Evolutionary conservation across 768 basidiomycete species (phyloP).

Genomic region (Boletus reticulatus): DNA sequence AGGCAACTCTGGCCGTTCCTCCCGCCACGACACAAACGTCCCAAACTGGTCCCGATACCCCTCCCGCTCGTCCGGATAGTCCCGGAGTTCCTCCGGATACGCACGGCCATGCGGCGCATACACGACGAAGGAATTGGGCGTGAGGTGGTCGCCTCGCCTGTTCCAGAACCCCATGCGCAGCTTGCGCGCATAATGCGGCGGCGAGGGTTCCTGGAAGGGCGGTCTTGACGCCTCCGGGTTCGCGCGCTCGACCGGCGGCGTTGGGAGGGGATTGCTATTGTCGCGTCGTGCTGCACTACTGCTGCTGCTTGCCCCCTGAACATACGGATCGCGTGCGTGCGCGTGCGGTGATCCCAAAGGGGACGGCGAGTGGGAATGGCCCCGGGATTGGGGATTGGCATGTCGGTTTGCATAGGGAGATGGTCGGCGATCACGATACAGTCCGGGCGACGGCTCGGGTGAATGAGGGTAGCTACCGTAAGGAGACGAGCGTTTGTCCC

Average conservation of each 20-base stretch:
- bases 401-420: constrained; percentile 20
- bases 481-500: constrained; percentile 24
- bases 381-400: not conserved
- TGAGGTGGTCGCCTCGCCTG: constrained; percentile 70
- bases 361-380: constrained; percentile 9
- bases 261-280: constrained; percentile 28
- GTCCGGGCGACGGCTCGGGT: constrained; percentile 27
- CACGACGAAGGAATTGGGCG: constrained; percentile 53
- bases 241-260: constrained; percentile 27
- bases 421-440: constrained; percentile 25
- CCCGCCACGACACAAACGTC: constrained; percentile 38
- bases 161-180: constrained; percentile 70
- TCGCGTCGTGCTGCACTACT: constrained; percentile 10
- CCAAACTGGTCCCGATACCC: constrained; percentile 60
- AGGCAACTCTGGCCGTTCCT: constrained; percentile 53
- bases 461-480: constrained; percentile 16
- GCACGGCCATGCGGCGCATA: constrained; percentile 56
- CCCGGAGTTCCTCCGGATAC: constrained; percentile 59
- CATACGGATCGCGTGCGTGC: constrained; percentile 12
- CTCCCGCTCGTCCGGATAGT: constrained; percentile 54
- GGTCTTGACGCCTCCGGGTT: constrained; percentile 24
- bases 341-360: constrained; percentile 13
- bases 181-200: constrained; percentile 30
- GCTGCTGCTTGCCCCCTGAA: not conserved
- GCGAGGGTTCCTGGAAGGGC: constrained; percentile 29